A percentile compares a stretch with the other conserved stretches of the same genome.
Conservation (phyloP, 495 filamentous ascomycete species). For the Lophiostoma macrostomum region DNA sequence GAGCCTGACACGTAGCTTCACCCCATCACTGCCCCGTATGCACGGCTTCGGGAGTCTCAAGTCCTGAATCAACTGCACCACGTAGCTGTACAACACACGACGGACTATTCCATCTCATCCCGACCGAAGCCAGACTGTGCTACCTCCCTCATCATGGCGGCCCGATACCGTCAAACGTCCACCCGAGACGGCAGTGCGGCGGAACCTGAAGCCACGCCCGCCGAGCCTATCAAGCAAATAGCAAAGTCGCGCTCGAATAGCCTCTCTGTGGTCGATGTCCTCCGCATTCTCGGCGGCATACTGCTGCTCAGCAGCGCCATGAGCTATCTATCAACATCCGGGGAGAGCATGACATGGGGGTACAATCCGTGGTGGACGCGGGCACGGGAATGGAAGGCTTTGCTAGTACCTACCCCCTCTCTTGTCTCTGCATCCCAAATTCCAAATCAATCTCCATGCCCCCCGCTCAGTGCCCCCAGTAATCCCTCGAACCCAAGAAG, state of each 20-base stretch:
- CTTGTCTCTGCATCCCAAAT: conserved; percentile 1
- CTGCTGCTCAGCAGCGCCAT: conserved; percentile 65
- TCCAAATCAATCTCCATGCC: too few relatives aligned
- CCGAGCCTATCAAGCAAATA: background rate
- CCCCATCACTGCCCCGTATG: background rate
- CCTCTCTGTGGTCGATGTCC: conserved; percentile 64
- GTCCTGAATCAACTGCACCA: too few relatives aligned
- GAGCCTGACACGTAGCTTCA: background rate
- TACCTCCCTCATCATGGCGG: conserved; percentile 9
- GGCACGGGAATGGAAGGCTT: conserved; percentile 37
- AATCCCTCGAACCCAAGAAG: too few relatives aligned
- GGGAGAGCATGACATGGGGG: conserved; percentile 60
- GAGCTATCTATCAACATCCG: conserved; percentile 75
- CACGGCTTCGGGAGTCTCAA: too few relatives aligned
- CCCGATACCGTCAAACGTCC: conserved; percentile 9
- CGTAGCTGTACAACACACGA: background rate
- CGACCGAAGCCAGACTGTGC: too few relatives aligned
- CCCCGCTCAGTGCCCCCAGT: too few relatives aligned
- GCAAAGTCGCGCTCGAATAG: conserved; percentile 1
- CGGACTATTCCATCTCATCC: background rate
- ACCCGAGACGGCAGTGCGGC: background rate
- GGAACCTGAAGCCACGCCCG: background rate
- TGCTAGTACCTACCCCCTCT: conserved; percentile 32
- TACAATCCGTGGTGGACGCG: conserved; percentile 69
- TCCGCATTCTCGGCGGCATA: conserved; percentile 69